phyloP scores from a whole-genome alignment of 2,329 filamentous ascomycete species.

The Decorospora gaudefroyi region DNA sequence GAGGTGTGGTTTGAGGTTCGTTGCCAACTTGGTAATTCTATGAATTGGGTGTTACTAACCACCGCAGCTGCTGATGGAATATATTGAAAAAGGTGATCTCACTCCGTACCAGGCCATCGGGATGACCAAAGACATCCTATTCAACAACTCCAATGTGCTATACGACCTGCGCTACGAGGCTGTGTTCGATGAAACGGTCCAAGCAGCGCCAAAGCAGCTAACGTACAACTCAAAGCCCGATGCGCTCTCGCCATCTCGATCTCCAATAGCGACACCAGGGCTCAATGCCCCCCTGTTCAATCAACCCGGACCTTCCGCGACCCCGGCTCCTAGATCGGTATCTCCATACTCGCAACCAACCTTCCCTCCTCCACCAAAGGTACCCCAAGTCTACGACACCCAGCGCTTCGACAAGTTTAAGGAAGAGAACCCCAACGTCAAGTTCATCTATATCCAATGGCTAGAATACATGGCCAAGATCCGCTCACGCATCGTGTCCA shows the following conservation, averaged over 20 bases:
- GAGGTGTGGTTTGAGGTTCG: constrained; percentile 69
- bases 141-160: constrained; percentile 75
- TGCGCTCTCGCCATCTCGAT: constrained; percentile 14
- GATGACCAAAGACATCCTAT: constrained; percentile 70
- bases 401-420: constrained; percentile 56
- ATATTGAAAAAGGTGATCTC: constrained; percentile 67
- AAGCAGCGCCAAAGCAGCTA: constrained; percentile 28
- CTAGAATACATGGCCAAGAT: constrained; percentile 74
- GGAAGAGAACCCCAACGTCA: constrained; percentile 56
- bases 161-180: constrained; percentile 64
- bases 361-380: constrained; percentile 39
- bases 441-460: constrained; percentile 76
- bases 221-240: constrained; percentile 33
- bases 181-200: constrained; percentile 34
- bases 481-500: constrained; percentile 69
- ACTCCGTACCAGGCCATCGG: constrained; percentile 64
- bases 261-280: constrained; percentile 15
- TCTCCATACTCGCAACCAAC: constrained; percentile 24
- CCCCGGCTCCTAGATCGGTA: constrained; percentile 11
- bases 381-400: constrained; percentile 43
- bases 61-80: constrained; percentile 65
- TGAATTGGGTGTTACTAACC: constrained; percentile 3
- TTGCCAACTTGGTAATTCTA: background rate
- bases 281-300: constrained; percentile 11
- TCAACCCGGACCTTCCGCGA: constrained; percentile 9